phyloP scores from a whole-genome alignment of 108 stramenopile species.

The Skeletonema menzelii region DNA sequence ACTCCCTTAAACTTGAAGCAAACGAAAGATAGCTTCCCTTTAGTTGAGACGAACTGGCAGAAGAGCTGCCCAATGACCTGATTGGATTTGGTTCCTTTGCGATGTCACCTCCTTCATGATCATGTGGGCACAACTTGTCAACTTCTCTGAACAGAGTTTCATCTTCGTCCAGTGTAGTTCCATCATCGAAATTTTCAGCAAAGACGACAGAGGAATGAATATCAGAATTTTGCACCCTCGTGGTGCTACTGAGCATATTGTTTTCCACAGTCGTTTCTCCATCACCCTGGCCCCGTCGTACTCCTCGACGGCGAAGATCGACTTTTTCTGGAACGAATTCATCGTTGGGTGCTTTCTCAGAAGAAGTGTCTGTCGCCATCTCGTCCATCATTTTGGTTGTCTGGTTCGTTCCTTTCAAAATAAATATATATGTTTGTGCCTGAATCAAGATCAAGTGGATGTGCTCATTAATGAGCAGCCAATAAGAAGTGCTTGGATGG shows the following conservation, averaged over 20 bases:
- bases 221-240: neutral
- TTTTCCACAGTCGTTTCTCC: neutral
- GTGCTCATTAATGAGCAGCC: too few relatives aligned
- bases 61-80: neutral
- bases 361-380: neutral
- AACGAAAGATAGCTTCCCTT: neutral
- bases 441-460: too few relatives aligned
- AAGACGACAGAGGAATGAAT: constrained; percentile 28
- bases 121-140: constrained; percentile 27
- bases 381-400: neutral
- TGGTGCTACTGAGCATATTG: too few relatives aligned
- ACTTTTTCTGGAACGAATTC: constrained; percentile 5
- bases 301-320: neutral
- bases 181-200: neutral
- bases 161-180: neutral
- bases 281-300: neutral
- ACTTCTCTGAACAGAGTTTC: constrained; percentile 22
- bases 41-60: neutral
- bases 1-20: neutral
- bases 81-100: constrained; percentile 4
- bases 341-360: neutral
- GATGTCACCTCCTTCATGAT: constrained; percentile 21
- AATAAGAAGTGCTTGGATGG: too few relatives aligned
- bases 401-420: too few relatives aligned
- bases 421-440: too few relatives aligned